phyloP scores from a whole-genome alignment of 305 asterid genomes.

The Ruellia speciosa region DNA sequence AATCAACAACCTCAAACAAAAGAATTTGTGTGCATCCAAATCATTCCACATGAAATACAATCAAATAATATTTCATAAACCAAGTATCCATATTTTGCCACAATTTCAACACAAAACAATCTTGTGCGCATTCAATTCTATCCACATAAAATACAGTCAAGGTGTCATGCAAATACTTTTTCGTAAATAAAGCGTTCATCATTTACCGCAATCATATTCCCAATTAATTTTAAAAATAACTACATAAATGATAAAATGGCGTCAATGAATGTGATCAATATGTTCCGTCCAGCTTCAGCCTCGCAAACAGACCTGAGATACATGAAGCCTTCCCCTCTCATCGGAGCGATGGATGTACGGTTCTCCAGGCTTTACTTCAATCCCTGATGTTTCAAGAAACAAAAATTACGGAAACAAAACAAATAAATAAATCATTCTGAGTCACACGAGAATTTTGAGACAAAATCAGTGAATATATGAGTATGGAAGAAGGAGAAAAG shows the following conservation, averaged over 20 bases:
- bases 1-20: conserved; percentile 5
- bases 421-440: not conserved
- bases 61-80: no score
- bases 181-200: no score
- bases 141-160: not conserved
- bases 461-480: no score
- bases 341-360: conserved; percentile 41
- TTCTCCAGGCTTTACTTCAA: conserved; percentile 66
- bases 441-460: no score
- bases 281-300: not conserved
- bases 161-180: no score
- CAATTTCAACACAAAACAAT: conserved; percentile 1
- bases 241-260: no score
- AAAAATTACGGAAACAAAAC: not conserved
- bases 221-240: no score
- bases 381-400: conserved; percentile 34
- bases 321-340: conserved; percentile 60
- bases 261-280: not conserved
- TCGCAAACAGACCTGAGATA: conserved; percentile 60
- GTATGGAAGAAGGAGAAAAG: no score
- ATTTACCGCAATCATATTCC: no score
- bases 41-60: no score
- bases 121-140: not conserved
- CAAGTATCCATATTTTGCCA: not conserved
- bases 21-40: conserved; percentile 8